Percentiles rank a stretch among this genome's conserved stretches.
Conservation (phyloP, 306 rosid species). For the Lathyrus tuberosus region DNA sequence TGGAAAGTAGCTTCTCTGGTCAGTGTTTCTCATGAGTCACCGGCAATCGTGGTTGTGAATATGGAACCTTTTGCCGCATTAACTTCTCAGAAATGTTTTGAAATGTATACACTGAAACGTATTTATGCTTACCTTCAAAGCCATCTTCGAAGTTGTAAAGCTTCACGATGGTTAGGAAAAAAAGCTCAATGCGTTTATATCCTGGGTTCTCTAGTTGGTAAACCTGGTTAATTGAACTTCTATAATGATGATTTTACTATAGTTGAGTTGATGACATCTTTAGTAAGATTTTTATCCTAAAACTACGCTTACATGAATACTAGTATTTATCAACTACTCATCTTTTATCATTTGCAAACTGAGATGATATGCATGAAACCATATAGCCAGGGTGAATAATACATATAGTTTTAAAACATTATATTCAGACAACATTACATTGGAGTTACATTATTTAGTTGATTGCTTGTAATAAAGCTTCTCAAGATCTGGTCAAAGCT, state of each 20-base stretch:
- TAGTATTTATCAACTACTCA: background rate
- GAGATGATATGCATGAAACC: background rate
- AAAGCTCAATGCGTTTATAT: background rate
- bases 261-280: background rate
- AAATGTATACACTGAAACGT: constrained; percentile 13
- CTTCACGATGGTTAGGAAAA: background rate
- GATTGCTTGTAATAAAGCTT: constrained; percentile 35
- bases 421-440: background rate
- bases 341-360: background rate
- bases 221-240: constrained; percentile 1
- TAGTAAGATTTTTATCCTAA: background rate
- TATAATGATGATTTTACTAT: background rate
- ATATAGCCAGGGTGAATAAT: background rate
- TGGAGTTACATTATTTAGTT: constrained; percentile 13
- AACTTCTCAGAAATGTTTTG: background rate
- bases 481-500: constrained; percentile 50
- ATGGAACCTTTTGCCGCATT: constrained; percentile 8
- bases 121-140: constrained; percentile 10
- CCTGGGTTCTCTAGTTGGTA: background rate
- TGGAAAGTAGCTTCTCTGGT: constrained; percentile 22
- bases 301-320: background rate
- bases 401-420: too few relatives aligned
- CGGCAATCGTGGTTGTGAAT: background rate
- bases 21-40: constrained; percentile 1
- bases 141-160: background rate